Base-by-base conservation (phyloP, 768 basidiomycete genomes). In the Kwoniella dejecticola region DNA sequence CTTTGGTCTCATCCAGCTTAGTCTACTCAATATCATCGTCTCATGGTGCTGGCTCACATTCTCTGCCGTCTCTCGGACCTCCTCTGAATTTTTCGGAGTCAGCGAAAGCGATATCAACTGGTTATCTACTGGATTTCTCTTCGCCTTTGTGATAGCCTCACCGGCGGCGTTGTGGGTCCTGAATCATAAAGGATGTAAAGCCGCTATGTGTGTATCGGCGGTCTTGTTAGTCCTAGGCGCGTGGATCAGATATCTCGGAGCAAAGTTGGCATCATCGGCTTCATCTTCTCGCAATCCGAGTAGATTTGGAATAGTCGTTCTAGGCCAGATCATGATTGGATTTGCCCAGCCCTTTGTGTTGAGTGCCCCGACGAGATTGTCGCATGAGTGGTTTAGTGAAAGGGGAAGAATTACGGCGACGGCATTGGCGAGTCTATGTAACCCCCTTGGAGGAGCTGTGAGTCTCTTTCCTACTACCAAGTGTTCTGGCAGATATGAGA, bases 21-120 rank as follows among this genome's bases (percentile, higher is more conserved):
- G 49, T 2, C 36, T 60, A 41, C 30, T 60, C 13, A 60, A 60
- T 29, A 52, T 60, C 19, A 60, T 60, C 5, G 58, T 60, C 21
- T 60, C 58, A 45, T 60, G 58, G 58, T 60, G 58, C 26, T 60
- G 58, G 58, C 23, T 60, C 8, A 52, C 58, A 24, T 60, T 60
- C 27, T 41, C 48, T 5, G 30, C 58, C n/a, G 38, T 52, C n/a
- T 60, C 58, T 3, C 36, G 26, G 12, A 60, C 58, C 10, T 52
- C 58, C 10, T 36, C 49, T 1, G 21, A 29, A 19, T 60, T 42
- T 26, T 60, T 42, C 33, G 29, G 27, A 12, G 50, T 52, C 3
- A 40, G 23, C 2, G 58, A 60, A 50, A 52, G 33, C 7, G 24
- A 23, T 0, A 52, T 60, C 0, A 60, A 60, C 21, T 60, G 58